Base-by-base conservation (phyloP, 2,329 filamentous ascomycete genomes). In the Sporothrix protearum region DNA sequence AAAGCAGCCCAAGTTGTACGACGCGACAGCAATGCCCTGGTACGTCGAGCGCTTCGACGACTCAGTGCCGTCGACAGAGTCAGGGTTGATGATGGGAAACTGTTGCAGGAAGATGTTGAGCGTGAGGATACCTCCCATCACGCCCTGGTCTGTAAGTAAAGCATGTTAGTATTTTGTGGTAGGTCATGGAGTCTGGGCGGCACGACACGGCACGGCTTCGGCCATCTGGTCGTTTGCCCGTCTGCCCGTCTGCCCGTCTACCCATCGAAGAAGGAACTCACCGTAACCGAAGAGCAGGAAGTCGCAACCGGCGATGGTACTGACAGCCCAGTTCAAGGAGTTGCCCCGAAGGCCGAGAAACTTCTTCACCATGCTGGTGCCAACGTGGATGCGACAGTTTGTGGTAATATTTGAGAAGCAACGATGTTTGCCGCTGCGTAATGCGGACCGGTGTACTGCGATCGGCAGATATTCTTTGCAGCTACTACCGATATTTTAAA, bases 41-140 rank as follows among this genome's bases (percentile, higher is more conserved):
- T 85, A 83, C 5, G 83, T 85, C 2, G 86, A 84, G 22, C 86
- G 83, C 71, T 78, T 76, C 45, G 81, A 80, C 66, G 78, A 78
- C 70, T 82, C 77, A 1, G 76, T 69, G 0, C 74, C 77, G 9
- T 73, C 73, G 51, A 79, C 78, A 47, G 74, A 72, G 14, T 81
- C 78, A 4, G 85, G 83, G 76, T 88, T 84, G 73, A 88, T 86
- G 49, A 82, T 77, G 0, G 86, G 87, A 74, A 89, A 89, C 19
- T 81, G 79, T 1, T 79, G 76, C 1, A 88, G 81, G 76, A 92
- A 92, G 10, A 85, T 84, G 25, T 85, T 81, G 76, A 94, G 85
- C 2, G 91, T 92, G 71, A 95, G 82, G 74, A 95, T 88, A 71
- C 89, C 89, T 61, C 90, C 91, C 85, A 92, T 93, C 10, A 93